phyloP scores from a whole-genome alignment of 805 yeast genomes.

The Cyberlindnera mycetangii region DNA sequence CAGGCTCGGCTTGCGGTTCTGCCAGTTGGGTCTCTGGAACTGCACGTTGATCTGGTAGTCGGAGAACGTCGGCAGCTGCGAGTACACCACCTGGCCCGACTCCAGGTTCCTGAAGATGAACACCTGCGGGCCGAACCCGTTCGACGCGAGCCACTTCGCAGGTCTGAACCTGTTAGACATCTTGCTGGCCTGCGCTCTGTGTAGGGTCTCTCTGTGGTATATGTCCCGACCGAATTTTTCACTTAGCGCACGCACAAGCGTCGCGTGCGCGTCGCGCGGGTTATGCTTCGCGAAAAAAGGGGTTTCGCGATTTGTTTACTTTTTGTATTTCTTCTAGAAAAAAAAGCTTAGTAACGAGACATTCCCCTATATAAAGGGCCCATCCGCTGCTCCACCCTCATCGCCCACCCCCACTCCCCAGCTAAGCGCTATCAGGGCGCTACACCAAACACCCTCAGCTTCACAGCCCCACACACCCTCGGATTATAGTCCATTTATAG shows the following conservation, averaged over 20 bases:
- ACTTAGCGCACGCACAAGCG: no score
- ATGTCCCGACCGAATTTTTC: not conserved
- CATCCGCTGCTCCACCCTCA: no score
- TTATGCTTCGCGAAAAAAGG: not conserved
- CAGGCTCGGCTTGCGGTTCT: constrained; percentile 73
- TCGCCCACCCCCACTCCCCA: no score
- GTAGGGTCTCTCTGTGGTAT: no score
- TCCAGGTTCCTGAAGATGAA: constrained; percentile 81
- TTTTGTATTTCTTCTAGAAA: no score
- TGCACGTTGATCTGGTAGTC: constrained; percentile 46
- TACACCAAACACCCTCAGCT: no score
- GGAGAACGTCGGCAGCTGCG: constrained; percentile 72
- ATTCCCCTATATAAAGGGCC: no score
- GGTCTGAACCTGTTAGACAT: constrained; percentile 44
- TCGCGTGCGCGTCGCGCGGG: no score
- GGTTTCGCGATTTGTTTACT: not conserved
- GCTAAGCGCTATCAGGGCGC: no score
- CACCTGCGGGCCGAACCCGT: constrained; percentile 79
- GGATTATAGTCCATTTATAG: no score
- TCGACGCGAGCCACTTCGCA: constrained; percentile 53
- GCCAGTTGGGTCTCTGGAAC: constrained; percentile 85
- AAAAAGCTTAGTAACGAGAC: no score
- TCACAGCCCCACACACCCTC: no score
- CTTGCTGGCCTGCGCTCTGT: not conserved
- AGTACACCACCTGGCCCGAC: constrained; percentile 84